phyloP scores from a whole-genome alignment of 106 monocot genomes.

The Alisma plantagoaquatica region DNA sequence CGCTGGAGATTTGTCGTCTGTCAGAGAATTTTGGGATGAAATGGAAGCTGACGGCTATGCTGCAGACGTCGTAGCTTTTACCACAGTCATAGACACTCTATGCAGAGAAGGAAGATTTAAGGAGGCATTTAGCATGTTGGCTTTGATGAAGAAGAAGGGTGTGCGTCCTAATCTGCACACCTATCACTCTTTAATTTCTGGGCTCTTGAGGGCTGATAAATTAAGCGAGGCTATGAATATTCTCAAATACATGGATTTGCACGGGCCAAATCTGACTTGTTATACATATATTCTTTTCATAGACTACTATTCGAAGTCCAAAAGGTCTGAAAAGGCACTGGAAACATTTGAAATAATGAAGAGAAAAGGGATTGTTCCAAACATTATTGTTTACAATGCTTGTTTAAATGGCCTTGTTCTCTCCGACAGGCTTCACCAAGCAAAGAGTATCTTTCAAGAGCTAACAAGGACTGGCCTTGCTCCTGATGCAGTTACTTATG shows the following conservation, averaged over 20 bases:
- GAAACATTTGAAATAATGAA: constrained; percentile 66
- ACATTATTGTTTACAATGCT: constrained; percentile 79
- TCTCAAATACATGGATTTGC: constrained; percentile 35
- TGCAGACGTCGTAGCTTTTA: constrained; percentile 70
- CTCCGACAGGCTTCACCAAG: constrained; percentile 43
- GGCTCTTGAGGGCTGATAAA: constrained; percentile 49
- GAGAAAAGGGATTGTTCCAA: constrained; percentile 54
- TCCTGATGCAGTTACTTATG: constrained; percentile 84
- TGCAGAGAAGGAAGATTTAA: constrained; percentile 61
- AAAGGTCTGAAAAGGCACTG: constrained; percentile 46
- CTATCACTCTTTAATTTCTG: constrained; percentile 55
- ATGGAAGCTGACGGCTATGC: constrained; percentile 79
- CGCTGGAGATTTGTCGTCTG: constrained; percentile 46
- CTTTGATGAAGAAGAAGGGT: constrained; percentile 43
- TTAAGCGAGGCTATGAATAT: constrained; percentile 46
- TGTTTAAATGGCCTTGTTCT: constrained; percentile 68
- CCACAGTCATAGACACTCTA: constrained; percentile 51
- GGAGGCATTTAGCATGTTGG: constrained; percentile 56
- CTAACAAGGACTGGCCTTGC: constrained; percentile 45
- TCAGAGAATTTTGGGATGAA: constrained; percentile 53
- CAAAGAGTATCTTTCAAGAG: constrained; percentile 59
- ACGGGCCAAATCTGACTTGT: constrained; percentile 42
- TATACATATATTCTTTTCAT: constrained; percentile 80
- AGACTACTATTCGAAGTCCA: constrained; percentile 71
- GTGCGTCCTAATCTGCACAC: constrained; percentile 67